A percentile compares a stretch with the other conserved stretches of the same genome.
These are phyloP conservation scores for Coemansia reversa DNA, from an alignment of 192 early-diverging fungal genomes.

Conservation along the genomic window DNA sequence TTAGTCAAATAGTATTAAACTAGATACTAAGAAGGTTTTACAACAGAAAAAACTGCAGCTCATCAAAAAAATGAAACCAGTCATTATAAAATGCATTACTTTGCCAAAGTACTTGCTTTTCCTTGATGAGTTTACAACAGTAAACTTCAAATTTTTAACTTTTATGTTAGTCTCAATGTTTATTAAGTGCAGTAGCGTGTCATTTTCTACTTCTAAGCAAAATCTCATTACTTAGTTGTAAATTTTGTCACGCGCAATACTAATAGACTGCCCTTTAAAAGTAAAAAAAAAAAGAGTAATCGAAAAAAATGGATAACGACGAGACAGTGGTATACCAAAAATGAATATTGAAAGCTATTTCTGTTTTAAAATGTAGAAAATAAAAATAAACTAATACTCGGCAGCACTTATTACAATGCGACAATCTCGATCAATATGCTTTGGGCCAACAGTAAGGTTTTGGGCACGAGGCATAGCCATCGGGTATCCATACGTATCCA, in stretches of 20 bases:
- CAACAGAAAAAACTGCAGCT: no score
- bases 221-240: not conserved
- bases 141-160: no score
- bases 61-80: no score
- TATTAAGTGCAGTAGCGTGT: no score
- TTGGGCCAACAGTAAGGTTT: constrained; percentile 19
- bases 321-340: not conserved
- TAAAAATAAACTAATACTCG: constrained; percentile 1
- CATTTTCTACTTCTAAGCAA: no score
- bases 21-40: no score
- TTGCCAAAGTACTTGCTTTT: no score
- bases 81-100: no score
- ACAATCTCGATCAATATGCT: constrained; percentile 37
- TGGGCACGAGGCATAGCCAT: constrained; percentile 23
- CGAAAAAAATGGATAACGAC: no score
- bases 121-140: no score
- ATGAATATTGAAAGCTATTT: not conserved
- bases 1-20: no score
- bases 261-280: not conserved
- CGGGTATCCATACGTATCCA: constrained; percentile 21
- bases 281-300: not conserved
- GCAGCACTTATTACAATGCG: constrained; percentile 15
- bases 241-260: not conserved
- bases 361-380: not conserved
- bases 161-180: no score